Percentiles rank a stretch among this genome's conserved stretches.
Evolutionary conservation across 129 eudicot species (phyloP).

Genomic region (Artemisia annua): DNA sequence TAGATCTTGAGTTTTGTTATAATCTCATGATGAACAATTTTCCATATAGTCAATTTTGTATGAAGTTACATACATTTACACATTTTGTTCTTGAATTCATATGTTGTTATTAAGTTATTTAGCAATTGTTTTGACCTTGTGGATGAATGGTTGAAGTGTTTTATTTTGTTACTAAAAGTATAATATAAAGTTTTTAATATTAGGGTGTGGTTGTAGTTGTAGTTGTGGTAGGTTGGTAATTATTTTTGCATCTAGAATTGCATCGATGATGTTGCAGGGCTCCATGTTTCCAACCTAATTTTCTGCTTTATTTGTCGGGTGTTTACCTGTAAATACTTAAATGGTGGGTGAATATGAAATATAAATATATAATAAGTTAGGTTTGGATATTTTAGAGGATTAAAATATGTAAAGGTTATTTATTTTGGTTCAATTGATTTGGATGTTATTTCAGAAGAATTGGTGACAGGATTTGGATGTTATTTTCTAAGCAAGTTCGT

Average conservation of each 20-base stretch:
- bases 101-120: background rate
- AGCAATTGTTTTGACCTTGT: constrained; percentile 1
- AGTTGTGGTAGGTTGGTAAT: constrained; percentile 7
- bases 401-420: too few species aligned
- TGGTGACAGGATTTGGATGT: too few species aligned
- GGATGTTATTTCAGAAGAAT: too few species aligned
- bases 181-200: too few species aligned
- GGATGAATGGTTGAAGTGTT: background rate
- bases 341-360: too few species aligned
- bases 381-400: too few species aligned
- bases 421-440: too few species aligned
- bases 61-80: constrained; percentile 20
- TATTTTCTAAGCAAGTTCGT: too few species aligned
- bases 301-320: constrained; percentile 29
- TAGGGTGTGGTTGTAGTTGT: background rate
- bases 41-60: constrained; percentile 5
- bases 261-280: constrained; percentile 16
- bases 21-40: constrained; percentile 18
- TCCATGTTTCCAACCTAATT: constrained; percentile 25
- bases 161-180: too few species aligned
- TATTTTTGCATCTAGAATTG: constrained; percentile 2
- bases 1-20: constrained; percentile 33
- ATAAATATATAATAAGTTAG: too few species aligned
- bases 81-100: constrained; percentile 16
- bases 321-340: too few species aligned